A percentile compares a stretch with the other conserved stretches of the same genome.
Conservation (phyloP, 148 eudicot genomes). For the Drosera capensis region DNA sequence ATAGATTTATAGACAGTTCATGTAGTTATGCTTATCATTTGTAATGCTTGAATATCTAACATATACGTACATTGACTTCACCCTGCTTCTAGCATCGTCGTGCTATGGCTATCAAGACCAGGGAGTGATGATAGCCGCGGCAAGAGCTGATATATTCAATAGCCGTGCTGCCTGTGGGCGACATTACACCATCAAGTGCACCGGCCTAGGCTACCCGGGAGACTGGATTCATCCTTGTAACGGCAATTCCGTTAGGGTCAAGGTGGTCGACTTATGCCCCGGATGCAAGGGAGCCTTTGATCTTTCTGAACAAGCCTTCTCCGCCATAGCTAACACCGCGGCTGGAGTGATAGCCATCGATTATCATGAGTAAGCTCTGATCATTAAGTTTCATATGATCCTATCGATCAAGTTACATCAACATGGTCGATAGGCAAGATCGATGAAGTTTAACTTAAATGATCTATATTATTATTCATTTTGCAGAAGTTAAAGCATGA, state of each 20-base stretch:
- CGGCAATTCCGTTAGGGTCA: background rate
- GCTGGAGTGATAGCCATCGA: background rate
- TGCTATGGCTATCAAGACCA: background rate
- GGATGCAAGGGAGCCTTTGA: background rate
- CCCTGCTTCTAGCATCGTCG: background rate
- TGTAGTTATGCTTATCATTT: no score
- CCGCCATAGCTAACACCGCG: background rate
- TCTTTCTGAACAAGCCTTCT: background rate
- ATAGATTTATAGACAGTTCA: no score
- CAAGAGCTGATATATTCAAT: background rate
- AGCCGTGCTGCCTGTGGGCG: background rate
- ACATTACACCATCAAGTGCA: background rate
- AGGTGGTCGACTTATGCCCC: background rate
- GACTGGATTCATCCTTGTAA: background rate
- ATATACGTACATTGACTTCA: no score
- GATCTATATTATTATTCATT: no score
- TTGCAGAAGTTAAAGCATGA: no score
- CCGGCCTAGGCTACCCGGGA: background rate
- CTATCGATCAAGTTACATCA: no score
- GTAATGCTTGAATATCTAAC: no score
- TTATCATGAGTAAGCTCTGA: background rate
- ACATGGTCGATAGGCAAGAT: no score
- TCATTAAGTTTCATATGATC: no score
- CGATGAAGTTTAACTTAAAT: no score
- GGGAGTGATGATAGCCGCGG: background rate